Percentiles rank a stretch among this genome's conserved stretches.
phyloP scores from a whole-genome alignment of 1,284 basidiomycete species.

The Rhizoctonia solani region DNA sequence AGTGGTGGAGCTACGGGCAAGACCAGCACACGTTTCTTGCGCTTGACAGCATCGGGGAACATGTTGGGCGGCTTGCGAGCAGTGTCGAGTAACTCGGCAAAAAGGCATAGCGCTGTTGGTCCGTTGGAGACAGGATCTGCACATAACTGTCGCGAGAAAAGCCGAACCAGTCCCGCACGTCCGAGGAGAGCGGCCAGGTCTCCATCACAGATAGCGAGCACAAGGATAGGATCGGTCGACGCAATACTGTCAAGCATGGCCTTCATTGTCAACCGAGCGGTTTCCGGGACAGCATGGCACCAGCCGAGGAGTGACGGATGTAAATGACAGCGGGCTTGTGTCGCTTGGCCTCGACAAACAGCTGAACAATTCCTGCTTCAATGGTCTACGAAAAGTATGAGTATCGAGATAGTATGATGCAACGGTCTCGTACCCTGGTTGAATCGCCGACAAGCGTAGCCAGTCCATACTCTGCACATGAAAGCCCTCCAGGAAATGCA shows the following conservation, averaged over 20 bases:
- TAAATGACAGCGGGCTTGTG: slow-evolving; percentile 96
- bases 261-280: slow-evolving; percentile 80
- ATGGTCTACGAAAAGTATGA: slow-evolving; percentile 61
- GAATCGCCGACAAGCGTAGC: slow-evolving; percentile 90
- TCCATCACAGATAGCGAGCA: slow-evolving; percentile 88
- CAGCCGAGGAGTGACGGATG: slow-evolving; percentile 90
- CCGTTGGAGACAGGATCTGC: slow-evolving; percentile 57
- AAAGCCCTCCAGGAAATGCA: slow-evolving; percentile 95
- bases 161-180: slow-evolving; percentile 94
- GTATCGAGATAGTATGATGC: neutral
- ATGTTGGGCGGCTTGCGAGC: slow-evolving; percentile 77
- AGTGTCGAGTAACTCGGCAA: slow-evolving; percentile 70
- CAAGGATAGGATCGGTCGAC: slow-evolving; percentile 88
- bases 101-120: slow-evolving; percentile 74
- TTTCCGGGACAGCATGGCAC: slow-evolving; percentile 84
- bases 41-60: slow-evolving; percentile 88
- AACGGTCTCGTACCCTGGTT: slow-evolving; percentile 61
- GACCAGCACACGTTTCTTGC: slow-evolving; percentile 81
- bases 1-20: slow-evolving; percentile 89
- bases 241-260: slow-evolving; percentile 90
- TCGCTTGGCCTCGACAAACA: slow-evolving; percentile 97
- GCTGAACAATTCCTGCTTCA: slow-evolving; percentile 91
- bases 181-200: slow-evolving; percentile 69
- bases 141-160: slow-evolving; percentile 74
- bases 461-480: slow-evolving; percentile 93